Evolutionary conservation across 2,329 filamentous ascomycete genomes (phyloP), one percentile per base, ranked within the genome.

Genomic region (Phaeosphaeriaceae sp.): DNA sequence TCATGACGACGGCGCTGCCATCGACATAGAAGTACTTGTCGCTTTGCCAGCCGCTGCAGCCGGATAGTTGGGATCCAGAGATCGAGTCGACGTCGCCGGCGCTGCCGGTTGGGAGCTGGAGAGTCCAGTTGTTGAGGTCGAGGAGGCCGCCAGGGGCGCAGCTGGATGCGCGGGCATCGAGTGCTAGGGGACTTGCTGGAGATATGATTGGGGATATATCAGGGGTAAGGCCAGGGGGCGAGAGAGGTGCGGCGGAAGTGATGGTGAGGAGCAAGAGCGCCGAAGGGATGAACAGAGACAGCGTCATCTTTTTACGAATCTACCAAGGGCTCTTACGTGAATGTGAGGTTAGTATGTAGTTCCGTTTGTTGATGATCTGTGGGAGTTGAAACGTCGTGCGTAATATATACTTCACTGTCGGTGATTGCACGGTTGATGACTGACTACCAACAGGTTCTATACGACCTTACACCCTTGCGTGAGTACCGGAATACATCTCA

Each of bases 31-130:
- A 79, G 71, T 80, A 80, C 57, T 76, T 71, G 45, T 51, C 42
- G 49, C 49, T 51, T 44, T 44, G 49, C 62, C 72, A 81, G 9
- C 79, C 79, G 4, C 57, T 33, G 64, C 78, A 81, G 52, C 75
- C 73, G n/a, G 67, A 54, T 17, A 81, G 74, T 21, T 73, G 55
- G 5, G 62, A 59, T 42, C 67, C 60, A 9, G 69, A 56, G 36
- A 80, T 73, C 20, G 66, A 69, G 51, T 69, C 63, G 13, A 75
- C 70, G 22, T 64, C 57, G 20, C 71, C 70, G 7, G 52, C 19
- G 27, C 48, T 68, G 51, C 77, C 79, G 17, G 66, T 76, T 2
- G 80, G 79, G 1, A 81, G 72, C 56, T 81, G 79, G 1, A 82
- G 75, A 10, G 63, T 75, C 69, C 75, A 74, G 7, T 52, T 49